phyloP scores from a whole-genome alignment of 2,329 filamentous ascomycete genomes.

The Tolypocladium capitatum region DNA sequence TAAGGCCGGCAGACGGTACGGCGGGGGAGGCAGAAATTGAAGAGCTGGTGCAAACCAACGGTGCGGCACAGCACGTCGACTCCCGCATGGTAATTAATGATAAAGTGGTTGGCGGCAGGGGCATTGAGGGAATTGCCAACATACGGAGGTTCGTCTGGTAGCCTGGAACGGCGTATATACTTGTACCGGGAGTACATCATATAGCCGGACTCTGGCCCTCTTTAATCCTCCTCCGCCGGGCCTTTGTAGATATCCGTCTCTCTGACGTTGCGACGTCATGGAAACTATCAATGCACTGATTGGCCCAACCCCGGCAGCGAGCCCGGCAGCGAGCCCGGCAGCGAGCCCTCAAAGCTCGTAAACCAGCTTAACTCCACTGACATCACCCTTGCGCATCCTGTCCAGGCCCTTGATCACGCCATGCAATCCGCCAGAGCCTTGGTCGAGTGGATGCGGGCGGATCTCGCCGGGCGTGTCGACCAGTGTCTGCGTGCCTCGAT shows the following conservation, averaged over 20 bases:
- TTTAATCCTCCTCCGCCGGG: neutral
- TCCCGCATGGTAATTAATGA: neutral
- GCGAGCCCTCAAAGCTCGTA: neutral
- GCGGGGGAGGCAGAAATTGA: neutral
- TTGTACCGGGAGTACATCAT: neutral
- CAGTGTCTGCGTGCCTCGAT: neutral
- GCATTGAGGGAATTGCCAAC: neutral
- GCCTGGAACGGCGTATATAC: too few relatives aligned
- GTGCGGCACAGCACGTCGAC: neutral
- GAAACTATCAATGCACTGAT: neutral
- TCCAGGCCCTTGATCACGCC: neutral
- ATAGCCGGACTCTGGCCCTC: neutral
- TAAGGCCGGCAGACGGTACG: neutral
- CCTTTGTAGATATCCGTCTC: neutral
- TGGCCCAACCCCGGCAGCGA: neutral
- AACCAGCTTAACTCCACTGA: neutral
- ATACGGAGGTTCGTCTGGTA: neutral
- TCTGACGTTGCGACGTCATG: neutral
- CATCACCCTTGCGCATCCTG: neutral
- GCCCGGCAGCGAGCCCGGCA: neutral
- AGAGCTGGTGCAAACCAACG: neutral
- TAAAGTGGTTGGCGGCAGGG: too few relatives aligned
- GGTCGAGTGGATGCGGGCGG: neutral
- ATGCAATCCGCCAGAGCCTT: neutral
- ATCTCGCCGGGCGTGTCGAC: neutral